Percentiles rank a stretch among this genome's conserved stretches.
phyloP scores from a whole-genome alignment of 2,329 filamentous ascomycete genomes.

The Aspergillus nomiae region DNA sequence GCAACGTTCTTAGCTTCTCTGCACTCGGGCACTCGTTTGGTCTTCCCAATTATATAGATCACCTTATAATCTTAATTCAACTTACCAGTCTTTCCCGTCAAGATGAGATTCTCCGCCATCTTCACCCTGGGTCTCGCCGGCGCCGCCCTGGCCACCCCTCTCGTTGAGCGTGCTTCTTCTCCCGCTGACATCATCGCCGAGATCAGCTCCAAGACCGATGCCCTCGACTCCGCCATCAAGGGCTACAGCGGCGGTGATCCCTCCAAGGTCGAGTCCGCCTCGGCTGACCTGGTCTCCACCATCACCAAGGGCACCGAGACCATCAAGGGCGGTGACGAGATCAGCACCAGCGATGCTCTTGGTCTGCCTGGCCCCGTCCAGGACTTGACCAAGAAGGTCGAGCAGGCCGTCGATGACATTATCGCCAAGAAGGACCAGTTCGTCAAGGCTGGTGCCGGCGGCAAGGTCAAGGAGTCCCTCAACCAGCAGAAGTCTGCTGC shows the following conservation, averaged over 20 bases:
- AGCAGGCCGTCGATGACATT: slow-evolving; percentile 26
- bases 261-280: slow-evolving; percentile 23
- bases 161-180: slow-evolving; percentile 18
- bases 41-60: slow-evolving; percentile 5
- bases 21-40: slow-evolving; percentile 24
- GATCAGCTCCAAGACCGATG: slow-evolving; percentile 21
- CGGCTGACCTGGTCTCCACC: slow-evolving; percentile 23
- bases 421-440: slow-evolving; percentile 30
- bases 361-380: slow-evolving; percentile 28
- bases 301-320: slow-evolving; percentile 30
- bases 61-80: slow-evolving; percentile 13
- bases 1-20: slow-evolving; percentile 13
- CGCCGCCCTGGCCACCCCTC: slow-evolving; percentile 24
- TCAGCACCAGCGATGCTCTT: slow-evolving; percentile 31
- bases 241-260: slow-evolving; percentile 28
- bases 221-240: slow-evolving; percentile 27
- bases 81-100: slow-evolving; percentile 16
- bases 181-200: slow-evolving; percentile 22
- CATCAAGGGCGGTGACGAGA: slow-evolving; percentile 23
- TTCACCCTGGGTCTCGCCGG: slow-evolving; percentile 26
- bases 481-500: slow-evolving; percentile 30
- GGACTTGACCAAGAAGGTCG: slow-evolving; percentile 29
- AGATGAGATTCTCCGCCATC: slow-evolving; percentile 28
- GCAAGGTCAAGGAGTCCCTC: slow-evolving; percentile 24
- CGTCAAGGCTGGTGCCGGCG: slow-evolving; percentile 26